A percentile compares a stretch with the other conserved stretches of the same genome.
Evolutionary conservation across 2,329 filamentous ascomycete species (phyloP).

Genomic region (Fusarium brachygibbosum): DNA sequence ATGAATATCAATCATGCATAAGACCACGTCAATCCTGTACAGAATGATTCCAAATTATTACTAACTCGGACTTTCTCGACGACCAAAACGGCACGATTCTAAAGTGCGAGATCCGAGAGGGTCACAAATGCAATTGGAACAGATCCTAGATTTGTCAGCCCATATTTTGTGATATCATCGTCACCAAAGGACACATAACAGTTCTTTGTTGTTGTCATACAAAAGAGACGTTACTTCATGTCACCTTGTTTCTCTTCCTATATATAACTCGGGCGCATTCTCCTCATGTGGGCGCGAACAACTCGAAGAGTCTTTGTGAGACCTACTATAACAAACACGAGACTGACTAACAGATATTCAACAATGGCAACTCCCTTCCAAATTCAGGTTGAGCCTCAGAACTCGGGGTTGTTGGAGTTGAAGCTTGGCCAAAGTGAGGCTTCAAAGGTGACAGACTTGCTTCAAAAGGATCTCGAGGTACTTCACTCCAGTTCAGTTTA

Average conservation of each 20-base stretch:
- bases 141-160: conserved; percentile 31
- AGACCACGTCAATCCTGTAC: conserved; percentile 7
- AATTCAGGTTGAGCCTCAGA: conserved; percentile 62
- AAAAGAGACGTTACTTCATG: neutral
- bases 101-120: conserved; percentile 18
- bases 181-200: conserved; percentile 6
- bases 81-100: neutral
- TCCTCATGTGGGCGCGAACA: conserved; percentile 33
- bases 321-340: conserved; percentile 10
- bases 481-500: neutral
- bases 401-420: conserved; percentile 65
- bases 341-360: conserved; percentile 7
- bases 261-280: conserved; percentile 2
- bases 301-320: conserved; percentile 30
- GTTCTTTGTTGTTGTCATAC: neutral
- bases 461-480: conserved; percentile 81
- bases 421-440: conserved; percentile 71
- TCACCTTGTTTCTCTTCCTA: neutral
- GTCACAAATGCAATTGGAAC: neutral
- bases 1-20: neutral
- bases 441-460: conserved; percentile 71
- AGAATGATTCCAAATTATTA: conserved; percentile 16
- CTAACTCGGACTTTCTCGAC: neutral
- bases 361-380: conserved; percentile 63
- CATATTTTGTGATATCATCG: conserved; percentile 22